Evolutionary conservation across 352 stramenopile genomes (phyloP).

Genomic region (Plasmopara viticola): DNA sequence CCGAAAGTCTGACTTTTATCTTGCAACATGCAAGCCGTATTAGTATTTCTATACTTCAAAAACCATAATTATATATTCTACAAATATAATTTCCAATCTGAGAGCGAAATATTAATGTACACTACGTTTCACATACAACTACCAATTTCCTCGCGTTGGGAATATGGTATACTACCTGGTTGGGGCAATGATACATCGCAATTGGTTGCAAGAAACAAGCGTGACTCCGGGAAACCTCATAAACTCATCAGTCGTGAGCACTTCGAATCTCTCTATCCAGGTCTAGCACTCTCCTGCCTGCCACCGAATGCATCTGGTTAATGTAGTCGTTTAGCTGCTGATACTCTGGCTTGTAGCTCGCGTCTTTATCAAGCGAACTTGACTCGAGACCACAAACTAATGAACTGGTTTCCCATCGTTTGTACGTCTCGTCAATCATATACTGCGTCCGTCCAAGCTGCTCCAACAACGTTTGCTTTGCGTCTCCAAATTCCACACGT

Average conservation of each 20-base stretch:
- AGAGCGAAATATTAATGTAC: no score
- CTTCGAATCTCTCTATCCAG: constrained; percentile 72
- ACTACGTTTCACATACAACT: no score
- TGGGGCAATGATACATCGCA: no score
- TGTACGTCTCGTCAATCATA: constrained; percentile 73
- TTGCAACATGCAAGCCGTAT: no score
- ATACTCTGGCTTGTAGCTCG: constrained; percentile 23
- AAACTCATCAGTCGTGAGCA: constrained; percentile 13
- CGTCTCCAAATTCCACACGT: constrained; percentile 48
- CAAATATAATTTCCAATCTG: no score
- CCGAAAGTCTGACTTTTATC: no score
- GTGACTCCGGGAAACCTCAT: no score
- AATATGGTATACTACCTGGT: no score
- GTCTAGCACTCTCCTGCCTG: constrained; percentile 53
- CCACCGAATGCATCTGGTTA: constrained; percentile 44
- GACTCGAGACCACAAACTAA: constrained; percentile 14
- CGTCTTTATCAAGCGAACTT: constrained; percentile 4
- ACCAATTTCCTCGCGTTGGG: no score
- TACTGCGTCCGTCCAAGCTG: constrained; percentile 72
- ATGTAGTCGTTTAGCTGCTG: constrained; percentile 61
- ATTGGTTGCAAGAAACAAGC: no score
- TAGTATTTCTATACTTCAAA: no score
- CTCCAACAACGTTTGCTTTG: constrained; percentile 65
- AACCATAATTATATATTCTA: no score
- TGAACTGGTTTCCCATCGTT: constrained; percentile 61